Percentiles rank a stretch among this genome's conserved stretches.
These are phyloP conservation scores for Hura crepitans DNA, from an alignment of 441 rosid genomes.

Conservation along the genomic window DNA sequence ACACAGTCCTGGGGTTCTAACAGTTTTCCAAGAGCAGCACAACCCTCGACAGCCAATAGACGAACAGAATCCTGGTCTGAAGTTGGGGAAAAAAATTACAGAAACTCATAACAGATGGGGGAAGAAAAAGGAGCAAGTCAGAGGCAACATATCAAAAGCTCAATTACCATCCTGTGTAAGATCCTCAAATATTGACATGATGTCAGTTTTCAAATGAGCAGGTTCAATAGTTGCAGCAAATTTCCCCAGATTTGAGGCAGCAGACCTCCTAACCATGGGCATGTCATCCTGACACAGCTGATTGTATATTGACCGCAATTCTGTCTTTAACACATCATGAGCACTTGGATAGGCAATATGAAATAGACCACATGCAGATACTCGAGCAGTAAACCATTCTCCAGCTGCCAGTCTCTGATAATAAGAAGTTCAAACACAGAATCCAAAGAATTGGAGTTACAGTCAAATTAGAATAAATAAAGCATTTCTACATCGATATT, in stretches of 20 bases:
- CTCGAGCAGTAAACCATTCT: conserved; percentile 97
- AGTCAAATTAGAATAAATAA: neutral
- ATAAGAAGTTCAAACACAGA: conserved; percentile 8
- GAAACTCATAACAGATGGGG: neutral
- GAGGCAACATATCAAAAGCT: neutral
- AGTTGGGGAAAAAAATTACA: neutral
- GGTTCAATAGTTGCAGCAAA: conserved; percentile 96
- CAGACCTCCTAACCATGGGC: conserved; percentile 99
- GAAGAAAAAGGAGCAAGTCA: neutral
- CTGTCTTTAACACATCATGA: conserved; percentile 61
- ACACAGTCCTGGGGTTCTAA: conserved; percentile 82
- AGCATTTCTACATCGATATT: neutral
- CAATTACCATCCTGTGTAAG: conserved; percentile 83
- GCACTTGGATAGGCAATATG: conserved; percentile 87
- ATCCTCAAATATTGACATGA: conserved; percentile 81
- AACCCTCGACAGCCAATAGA: conserved; percentile 90
- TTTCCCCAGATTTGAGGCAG: conserved; percentile 86
- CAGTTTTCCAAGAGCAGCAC: conserved; percentile 88
- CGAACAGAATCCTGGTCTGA: conserved; percentile 97
- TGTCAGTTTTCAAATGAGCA: conserved; percentile 64
- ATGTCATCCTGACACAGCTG: conserved; percentile 93
- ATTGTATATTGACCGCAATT: conserved; percentile 61
- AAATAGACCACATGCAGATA: conserved; percentile 86
- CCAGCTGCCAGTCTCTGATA: conserved; percentile 79
- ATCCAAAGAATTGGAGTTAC: neutral